Conservation (phyloP, 1,284 basidiomycete genomes). For the Inonotus hispidus region DNA sequence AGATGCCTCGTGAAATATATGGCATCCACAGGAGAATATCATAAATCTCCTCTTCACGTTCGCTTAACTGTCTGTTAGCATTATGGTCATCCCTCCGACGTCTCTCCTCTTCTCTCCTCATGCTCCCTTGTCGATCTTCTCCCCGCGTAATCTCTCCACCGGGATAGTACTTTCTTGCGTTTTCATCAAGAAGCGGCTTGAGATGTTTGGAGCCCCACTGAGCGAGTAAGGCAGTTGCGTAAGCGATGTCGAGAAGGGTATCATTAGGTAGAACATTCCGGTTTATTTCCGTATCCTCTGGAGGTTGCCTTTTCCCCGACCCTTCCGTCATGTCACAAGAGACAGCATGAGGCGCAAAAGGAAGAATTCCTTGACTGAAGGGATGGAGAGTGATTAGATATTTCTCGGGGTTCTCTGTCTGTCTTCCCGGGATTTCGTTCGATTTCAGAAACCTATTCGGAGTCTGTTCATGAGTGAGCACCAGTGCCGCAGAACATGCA, state of each 20-base stretch:
- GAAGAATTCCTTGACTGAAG: background rate
- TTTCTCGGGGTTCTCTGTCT: background rate
- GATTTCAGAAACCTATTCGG: background rate
- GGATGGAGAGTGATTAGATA: background rate
- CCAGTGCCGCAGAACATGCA: background rate
- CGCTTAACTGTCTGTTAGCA: no score
- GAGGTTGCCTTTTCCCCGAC: background rate
- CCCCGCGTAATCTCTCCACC: background rate
- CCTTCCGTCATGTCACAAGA: background rate
- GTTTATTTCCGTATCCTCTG: background rate
- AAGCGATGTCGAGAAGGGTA: background rate
- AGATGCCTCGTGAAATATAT: background rate
- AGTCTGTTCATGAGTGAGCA: background rate
- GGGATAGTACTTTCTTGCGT: background rate
- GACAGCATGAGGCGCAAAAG: background rate
- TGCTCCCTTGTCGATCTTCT: background rate
- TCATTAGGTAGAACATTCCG: background rate
- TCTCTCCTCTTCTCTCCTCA: background rate
- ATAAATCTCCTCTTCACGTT: background rate
- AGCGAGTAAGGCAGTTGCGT: background rate
- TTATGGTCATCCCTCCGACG: background rate
- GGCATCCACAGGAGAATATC: background rate
- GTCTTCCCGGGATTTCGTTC: background rate
- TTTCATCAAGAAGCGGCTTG: background rate
- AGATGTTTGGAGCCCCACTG: background rate